Evolutionary conservation across 371 early-diverging fungal genomes (phyloP).

Genomic region (Mucor velutinosus): DNA sequence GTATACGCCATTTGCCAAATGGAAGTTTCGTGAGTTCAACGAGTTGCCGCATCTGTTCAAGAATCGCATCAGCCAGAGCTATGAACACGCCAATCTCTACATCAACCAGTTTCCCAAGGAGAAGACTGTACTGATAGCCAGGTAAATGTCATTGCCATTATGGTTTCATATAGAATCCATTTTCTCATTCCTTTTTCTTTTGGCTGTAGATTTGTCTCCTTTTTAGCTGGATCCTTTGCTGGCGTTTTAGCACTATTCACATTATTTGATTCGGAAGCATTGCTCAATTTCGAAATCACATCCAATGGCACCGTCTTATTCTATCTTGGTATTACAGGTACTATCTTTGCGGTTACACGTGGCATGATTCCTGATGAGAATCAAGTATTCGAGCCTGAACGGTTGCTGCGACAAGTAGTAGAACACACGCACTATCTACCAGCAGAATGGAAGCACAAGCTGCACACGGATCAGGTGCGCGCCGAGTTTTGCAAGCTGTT

Average conservation of each 20-base stretch:
- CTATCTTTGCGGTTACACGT: constrained; percentile 79
- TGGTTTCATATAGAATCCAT: not conserved
- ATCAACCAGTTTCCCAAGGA: constrained; percentile 90
- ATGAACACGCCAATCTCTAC: constrained; percentile 78
- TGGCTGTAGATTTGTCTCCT: constrained; percentile 77
- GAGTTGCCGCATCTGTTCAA: constrained; percentile 92
- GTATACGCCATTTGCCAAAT: constrained; percentile 86
- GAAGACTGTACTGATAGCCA: constrained; percentile 74
- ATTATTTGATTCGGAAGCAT: constrained; percentile 84
- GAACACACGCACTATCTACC: constrained; percentile 93
- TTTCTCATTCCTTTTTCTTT: not conserved
- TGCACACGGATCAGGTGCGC: constrained; percentile 88
- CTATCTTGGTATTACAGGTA: constrained; percentile 89
- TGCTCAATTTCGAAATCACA: constrained; percentile 89
- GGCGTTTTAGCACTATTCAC: constrained; percentile 83
- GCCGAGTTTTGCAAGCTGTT: constrained; percentile 81
- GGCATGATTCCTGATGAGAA: constrained; percentile 86
- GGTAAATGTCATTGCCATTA: constrained; percentile 42
- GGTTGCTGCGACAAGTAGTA: constrained; percentile 71
- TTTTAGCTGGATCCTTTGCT: constrained; percentile 89
- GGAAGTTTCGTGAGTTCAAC: constrained; percentile 96
- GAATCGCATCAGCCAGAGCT: constrained; percentile 72
- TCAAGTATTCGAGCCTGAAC: constrained; percentile 81
- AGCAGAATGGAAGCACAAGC: constrained; percentile 76
- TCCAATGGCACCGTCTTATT: constrained; percentile 85